These are phyloP conservation scores for Phytophthora fragariae DNA, from an alignment of 352 stramenopile genomes.

Conservation along the genomic window DNA sequence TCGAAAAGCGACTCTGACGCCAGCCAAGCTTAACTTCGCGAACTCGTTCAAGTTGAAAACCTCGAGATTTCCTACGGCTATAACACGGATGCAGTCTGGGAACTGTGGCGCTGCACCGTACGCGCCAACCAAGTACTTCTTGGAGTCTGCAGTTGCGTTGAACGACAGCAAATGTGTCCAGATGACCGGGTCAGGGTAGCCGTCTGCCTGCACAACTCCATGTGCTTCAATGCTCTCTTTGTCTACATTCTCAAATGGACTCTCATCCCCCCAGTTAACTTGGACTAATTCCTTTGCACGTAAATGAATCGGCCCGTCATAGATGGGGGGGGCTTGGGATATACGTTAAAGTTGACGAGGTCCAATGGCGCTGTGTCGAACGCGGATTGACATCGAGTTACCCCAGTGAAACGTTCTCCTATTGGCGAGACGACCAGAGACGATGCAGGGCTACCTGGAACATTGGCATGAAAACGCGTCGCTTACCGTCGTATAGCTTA, in stretches of 20 bases:
- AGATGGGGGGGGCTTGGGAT: not conserved
- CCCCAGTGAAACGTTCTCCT: too few species aligned
- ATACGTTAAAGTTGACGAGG: not conserved
- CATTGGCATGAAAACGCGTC: too few species aligned
- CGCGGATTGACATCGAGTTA: too few species aligned
- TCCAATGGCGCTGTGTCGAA: not conserved
- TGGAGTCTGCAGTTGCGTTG: constrained; percentile 18
- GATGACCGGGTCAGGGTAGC: constrained; percentile 44
- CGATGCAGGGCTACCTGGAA: too few species aligned
- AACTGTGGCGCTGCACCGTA: constrained; percentile 48
- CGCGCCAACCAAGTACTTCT: constrained; percentile 51
- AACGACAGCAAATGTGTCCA: constrained; percentile 73
- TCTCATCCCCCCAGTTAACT: not conserved
- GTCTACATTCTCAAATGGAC: not conserved
- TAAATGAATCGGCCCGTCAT: not conserved
- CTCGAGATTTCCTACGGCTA: constrained; percentile 22
- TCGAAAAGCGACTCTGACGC: constrained; percentile 5
- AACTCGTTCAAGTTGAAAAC: constrained; percentile 15
- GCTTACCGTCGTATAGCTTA: too few species aligned
- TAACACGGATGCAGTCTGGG: constrained; percentile 58
- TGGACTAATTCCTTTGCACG: not conserved
- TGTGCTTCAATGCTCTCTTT: not conserved
- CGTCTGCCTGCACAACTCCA: constrained; percentile 8
- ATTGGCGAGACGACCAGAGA: too few species aligned
- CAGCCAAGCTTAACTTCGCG: constrained; percentile 4